Percentiles rank a stretch among this genome's conserved stretches.
Conservation (phyloP, 768 basidiomycete genomes). For the Termitomyces sp. region DNA sequence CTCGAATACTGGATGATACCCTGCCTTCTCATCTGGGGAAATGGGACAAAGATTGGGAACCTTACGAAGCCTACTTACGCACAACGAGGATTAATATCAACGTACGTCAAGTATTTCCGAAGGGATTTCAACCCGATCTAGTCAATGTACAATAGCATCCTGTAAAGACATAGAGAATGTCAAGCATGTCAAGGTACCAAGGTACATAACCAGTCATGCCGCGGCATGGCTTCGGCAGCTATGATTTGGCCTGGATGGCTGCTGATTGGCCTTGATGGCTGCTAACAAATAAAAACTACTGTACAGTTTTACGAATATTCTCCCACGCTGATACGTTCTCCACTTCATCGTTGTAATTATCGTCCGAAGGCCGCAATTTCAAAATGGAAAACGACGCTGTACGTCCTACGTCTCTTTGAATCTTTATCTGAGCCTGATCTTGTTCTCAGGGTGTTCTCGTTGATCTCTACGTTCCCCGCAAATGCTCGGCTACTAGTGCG, state of each 20-base stretch:
- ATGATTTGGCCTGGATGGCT: neutral
- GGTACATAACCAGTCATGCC: neutral
- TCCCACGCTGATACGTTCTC: conserved; percentile 32
- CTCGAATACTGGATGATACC: conserved; percentile 80
- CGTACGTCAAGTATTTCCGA: conserved; percentile 85
- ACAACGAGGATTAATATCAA: conserved; percentile 87
- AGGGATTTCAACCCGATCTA: conserved; percentile 46
- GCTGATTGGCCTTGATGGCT: too few relatives aligned
- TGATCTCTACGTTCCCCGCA: conserved; percentile 99
- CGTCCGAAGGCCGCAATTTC: conserved; percentile 17
- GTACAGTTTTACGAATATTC: conserved; percentile 33
- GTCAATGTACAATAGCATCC: neutral
- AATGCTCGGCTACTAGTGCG: conserved; percentile 96
- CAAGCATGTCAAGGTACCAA: neutral
- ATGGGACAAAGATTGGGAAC: conserved; percentile 49
- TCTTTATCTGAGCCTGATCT: neutral
- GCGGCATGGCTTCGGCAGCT: conserved; percentile 4
- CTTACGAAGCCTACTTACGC: conserved; percentile 61
- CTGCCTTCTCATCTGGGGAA: conserved; percentile 58
- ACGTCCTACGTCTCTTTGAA: conserved; percentile 24
- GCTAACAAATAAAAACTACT: conserved; percentile 19
- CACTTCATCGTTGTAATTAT: conserved; percentile 20
- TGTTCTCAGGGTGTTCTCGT: conserved; percentile 87
- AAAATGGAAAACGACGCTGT: conserved; percentile 92
- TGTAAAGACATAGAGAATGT: neutral